Evolutionary conservation across 2,329 filamentous ascomycete species (phyloP), one percentile per base, ranked within the genome.

Genomic region (Neofusicoccum cordaticola): DNA sequence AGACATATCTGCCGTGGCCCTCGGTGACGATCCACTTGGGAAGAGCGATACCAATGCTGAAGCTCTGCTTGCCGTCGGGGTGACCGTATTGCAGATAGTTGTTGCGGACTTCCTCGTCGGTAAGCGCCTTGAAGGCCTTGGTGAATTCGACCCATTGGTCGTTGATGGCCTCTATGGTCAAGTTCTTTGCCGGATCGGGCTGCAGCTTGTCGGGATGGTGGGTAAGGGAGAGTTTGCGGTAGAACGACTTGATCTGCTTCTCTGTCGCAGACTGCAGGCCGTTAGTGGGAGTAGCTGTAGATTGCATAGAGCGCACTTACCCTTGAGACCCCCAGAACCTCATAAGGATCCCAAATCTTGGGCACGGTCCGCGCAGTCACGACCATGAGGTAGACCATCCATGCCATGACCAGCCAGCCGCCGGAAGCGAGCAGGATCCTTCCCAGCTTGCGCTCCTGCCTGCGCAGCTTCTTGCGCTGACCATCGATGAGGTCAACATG

Each of bases 71-170:
- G 75, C 95, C 95, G 76, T 99, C 95, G 6, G 95, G 95, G 77
- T 99, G 93, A 64, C 95, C 95, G 73, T 90, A 99, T 77, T 96
- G 91, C 62, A 97, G 88, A 79, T 91, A 99, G 82, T 99, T 99
- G 80, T 96, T 96, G 74, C 95, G 91, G 67, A 98, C 86, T 47
- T 98, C 95, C 80, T 99, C 96, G 74, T 99, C 95, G 4, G 96
- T 99, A 56, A 99, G 86, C 3, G 95, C 90, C 80, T 99, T 97
- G 85, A 97, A 99, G 6, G 95, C 95, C 82, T 99, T 99, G 70
- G 92, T 95, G 72, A 98, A 86, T 74, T 98, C 93, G 64, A 98
- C 93, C 81, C 95, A 99, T 76, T 89, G 85, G 66, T 93, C 85
- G 78, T 95, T 99, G 71, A 98, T 85, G 17, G 82, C 85, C 70